phyloP scores from a whole-genome alignment of 179 eudicot species.

The Patellifolia procumbens region DNA sequence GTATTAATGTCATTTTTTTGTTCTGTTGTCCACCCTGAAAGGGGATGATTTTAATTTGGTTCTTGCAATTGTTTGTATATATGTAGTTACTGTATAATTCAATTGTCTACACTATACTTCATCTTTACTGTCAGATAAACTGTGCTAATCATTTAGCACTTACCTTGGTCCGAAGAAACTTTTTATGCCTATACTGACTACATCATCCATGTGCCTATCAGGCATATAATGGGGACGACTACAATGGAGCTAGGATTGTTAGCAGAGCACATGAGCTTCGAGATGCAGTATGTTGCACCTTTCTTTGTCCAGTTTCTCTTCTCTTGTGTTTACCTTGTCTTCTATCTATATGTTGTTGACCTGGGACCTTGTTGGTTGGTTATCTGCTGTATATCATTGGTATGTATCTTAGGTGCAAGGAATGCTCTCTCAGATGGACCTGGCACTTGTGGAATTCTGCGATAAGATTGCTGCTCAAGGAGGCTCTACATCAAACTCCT shows the following conservation, averaged over 20 bases:
- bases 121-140: no score
- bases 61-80: no score
- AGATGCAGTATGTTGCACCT: slow-evolving; percentile 69
- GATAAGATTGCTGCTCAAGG: slow-evolving; percentile 93
- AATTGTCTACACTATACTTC: no score
- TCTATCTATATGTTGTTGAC: not conserved
- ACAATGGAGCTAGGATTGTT: slow-evolving; percentile 98
- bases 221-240: slow-evolving; percentile 95
- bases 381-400: slow-evolving; percentile 12
- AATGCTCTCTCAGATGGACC: slow-evolving; percentile 97
- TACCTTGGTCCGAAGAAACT: not conserved
- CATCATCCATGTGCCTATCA: slow-evolving; percentile 36
- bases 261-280: slow-evolving; percentile 98
- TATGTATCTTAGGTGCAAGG: slow-evolving; percentile 79
- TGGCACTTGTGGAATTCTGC: slow-evolving; percentile 84
- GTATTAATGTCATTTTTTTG: no score
- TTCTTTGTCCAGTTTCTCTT: not conserved
- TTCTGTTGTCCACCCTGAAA: no score
- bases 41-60: no score
- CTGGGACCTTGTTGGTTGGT: not conserved
- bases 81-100: no score
- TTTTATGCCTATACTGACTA: slow-evolving; percentile 9
- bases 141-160: not conserved
- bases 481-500: slow-evolving; percentile 64
- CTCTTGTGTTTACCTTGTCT: not conserved